Conservation (phyloP, 805 yeast genomes). For the Candida multigemmis region DNA sequence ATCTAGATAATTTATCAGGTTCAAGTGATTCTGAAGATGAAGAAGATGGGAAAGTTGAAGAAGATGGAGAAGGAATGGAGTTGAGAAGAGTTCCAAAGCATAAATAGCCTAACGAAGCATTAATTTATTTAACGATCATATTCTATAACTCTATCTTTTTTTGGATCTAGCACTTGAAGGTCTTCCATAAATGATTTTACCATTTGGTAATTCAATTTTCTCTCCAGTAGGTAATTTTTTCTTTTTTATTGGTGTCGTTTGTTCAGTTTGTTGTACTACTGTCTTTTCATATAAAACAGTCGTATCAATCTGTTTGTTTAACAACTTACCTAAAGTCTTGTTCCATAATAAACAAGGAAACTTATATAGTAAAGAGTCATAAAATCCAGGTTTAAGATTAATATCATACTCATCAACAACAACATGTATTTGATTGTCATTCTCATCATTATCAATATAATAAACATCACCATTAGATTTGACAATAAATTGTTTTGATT, state of each 20-base stretch:
- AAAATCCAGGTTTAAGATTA: slow-evolving; percentile 34
- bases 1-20: slow-evolving; percentile 31
- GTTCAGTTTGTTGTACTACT: slow-evolving; percentile 5
- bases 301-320: slow-evolving; percentile 8
- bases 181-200: slow-evolving; percentile 41
- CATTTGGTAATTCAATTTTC: slow-evolving; percentile 48
- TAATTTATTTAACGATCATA: slow-evolving; percentile 1
- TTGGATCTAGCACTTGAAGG: slow-evolving; percentile 3
- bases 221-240: slow-evolving; percentile 30
- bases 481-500: slow-evolving; percentile 42
- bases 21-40: slow-evolving; percentile 30
- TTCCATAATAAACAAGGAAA: slow-evolving; percentile 39
- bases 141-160: slow-evolving; percentile 7
- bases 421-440: slow-evolving; percentile 23
- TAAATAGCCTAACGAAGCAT: slow-evolving; percentile 3
- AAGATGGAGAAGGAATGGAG: slow-evolving; percentile 18
- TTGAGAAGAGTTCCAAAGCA: slow-evolving; percentile 35
- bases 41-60: slow-evolving; percentile 9
- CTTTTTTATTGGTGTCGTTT: slow-evolving; percentile 14
- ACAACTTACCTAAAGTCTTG: slow-evolving; percentile 25
- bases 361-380: slow-evolving; percentile 38
- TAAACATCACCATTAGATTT: slow-evolving; percentile 50
- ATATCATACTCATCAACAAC: slow-evolving; percentile 40
- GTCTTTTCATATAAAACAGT: slow-evolving; percentile 6
- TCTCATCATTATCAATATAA: slow-evolving; percentile 35